Conservation (phyloP, 805 yeast genomes). For the Komagataella mondaviorum region DNA sequence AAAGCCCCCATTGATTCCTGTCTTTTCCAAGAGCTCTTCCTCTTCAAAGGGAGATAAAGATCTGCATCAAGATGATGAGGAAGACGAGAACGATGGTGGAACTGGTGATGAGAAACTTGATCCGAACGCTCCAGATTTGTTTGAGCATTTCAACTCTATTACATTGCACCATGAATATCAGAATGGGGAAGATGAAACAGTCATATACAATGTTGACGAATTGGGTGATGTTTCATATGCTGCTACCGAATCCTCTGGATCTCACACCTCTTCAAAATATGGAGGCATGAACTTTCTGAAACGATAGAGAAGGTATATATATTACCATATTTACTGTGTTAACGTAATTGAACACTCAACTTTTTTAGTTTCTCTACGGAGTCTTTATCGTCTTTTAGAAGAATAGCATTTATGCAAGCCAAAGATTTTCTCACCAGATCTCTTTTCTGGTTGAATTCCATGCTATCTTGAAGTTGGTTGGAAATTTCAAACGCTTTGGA, state of each 20-base stretch:
- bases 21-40: constrained; percentile 21
- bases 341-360: background rate
- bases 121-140: constrained; percentile 41
- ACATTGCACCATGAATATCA: constrained; percentile 67
- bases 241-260: constrained; percentile 17
- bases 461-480: constrained; percentile 8
- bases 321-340: no score
- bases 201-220: constrained; percentile 32
- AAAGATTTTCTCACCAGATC: background rate
- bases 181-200: constrained; percentile 26
- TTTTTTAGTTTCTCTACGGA: background rate
- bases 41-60: background rate
- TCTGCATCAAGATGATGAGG: background rate
- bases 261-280: background rate
- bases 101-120: background rate
- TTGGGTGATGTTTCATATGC: constrained; percentile 46
- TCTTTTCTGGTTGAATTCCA: constrained; percentile 3
- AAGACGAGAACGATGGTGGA: background rate
- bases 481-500: constrained; percentile 28
- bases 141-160: constrained; percentile 74
- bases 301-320: background rate
- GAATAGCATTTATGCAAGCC: background rate
- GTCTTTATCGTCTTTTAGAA: background rate
- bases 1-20: constrained; percentile 93
- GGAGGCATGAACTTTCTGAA: constrained; percentile 2